A percentile compares a stretch with the other conserved stretches of the same genome.
These are phyloP conservation scores for Pyrenophora tritici-repentis DNA, from an alignment of 2,329 filamentous ascomycete species.

Conservation along the genomic window DNA sequence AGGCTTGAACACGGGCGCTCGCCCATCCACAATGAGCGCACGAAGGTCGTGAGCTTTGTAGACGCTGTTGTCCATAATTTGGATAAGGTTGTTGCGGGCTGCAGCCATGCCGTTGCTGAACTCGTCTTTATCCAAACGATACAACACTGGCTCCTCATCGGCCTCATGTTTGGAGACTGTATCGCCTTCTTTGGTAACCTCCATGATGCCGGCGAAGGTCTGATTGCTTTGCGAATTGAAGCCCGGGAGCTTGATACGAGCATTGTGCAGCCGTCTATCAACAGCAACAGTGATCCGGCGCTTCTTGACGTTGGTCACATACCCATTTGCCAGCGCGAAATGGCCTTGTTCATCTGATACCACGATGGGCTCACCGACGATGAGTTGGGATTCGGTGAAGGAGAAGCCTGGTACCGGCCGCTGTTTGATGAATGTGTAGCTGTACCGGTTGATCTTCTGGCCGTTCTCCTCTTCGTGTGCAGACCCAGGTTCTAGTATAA, in stretches of 20 bases:
- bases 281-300: slow-evolving; percentile 84
- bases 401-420: slow-evolving; percentile 68
- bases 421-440: slow-evolving; percentile 82
- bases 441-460: slow-evolving; percentile 87
- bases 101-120: slow-evolving; percentile 98
- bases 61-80: slow-evolving; percentile 82
- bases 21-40: slow-evolving; percentile 77
- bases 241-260: slow-evolving; percentile 72
- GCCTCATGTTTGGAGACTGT: slow-evolving; percentile 39
- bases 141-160: slow-evolving; percentile 64
- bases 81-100: slow-evolving; percentile 89
- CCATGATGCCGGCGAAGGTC: slow-evolving; percentile 89
- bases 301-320: slow-evolving; percentile 76
- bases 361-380: slow-evolving; percentile 88
- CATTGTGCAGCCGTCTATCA: slow-evolving; percentile 86
- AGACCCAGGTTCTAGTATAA: slow-evolving; percentile 80
- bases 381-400: slow-evolving; percentile 88
- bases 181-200: slow-evolving; percentile 65
- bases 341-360: slow-evolving; percentile 94
- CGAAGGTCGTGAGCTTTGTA: slow-evolving; percentile 74
- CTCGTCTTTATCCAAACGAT: slow-evolving; percentile 94
- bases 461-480: slow-evolving; percentile 70
- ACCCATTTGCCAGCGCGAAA: slow-evolving; percentile 92
- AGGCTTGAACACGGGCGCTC: slow-evolving; percentile 73
- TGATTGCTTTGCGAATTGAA: slow-evolving; percentile 82